Evolutionary conservation across 371 early-diverging fungal species (phyloP).

Genomic region (Parasitella parasitica): DNA sequence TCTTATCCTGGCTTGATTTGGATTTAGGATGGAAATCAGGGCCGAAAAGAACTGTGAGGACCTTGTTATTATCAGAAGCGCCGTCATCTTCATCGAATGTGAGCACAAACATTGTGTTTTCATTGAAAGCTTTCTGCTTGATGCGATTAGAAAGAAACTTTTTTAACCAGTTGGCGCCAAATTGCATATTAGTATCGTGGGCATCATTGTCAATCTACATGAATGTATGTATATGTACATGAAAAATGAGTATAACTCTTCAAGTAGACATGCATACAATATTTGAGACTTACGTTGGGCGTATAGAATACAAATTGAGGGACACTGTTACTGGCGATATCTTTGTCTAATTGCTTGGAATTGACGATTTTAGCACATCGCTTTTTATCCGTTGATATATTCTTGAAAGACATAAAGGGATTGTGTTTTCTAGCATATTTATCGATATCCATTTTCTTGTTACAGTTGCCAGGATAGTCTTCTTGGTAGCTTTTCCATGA

Average conservation of each 20-base stretch:
- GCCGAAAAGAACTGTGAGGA: constrained; percentile 52
- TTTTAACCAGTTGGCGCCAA: constrained; percentile 58
- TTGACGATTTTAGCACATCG: constrained; percentile 58
- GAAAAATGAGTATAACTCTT: too few species aligned
- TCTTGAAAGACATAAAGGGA: constrained; percentile 60
- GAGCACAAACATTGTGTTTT: constrained; percentile 55
- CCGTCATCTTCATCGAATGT: constrained; percentile 55
- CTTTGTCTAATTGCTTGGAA: constrained; percentile 46
- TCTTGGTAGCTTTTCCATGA: constrained; percentile 72
- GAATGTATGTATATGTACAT: too few species aligned
- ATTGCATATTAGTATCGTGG: constrained; percentile 53
- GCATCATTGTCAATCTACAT: constrained; percentile 53
- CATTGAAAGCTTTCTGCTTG: constrained; percentile 39
- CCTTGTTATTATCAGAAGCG: constrained; percentile 44
- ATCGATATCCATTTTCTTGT: constrained; percentile 26
- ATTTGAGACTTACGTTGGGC: neutral
- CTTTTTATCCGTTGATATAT: constrained; percentile 42
- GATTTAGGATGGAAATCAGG: constrained; percentile 40
- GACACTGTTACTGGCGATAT: constrained; percentile 40
- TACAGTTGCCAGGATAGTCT: constrained; percentile 49
- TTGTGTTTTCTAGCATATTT: constrained; percentile 57
- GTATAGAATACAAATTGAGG: constrained; percentile 46
- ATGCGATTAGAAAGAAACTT: constrained; percentile 57
- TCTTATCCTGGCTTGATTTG: constrained; percentile 40
- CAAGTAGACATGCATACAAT: too few species aligned